These are phyloP conservation scores for Rostrohypoxylon terebratum DNA, from an alignment of 495 filamentous ascomycete genomes.

Conservation along the genomic window DNA sequence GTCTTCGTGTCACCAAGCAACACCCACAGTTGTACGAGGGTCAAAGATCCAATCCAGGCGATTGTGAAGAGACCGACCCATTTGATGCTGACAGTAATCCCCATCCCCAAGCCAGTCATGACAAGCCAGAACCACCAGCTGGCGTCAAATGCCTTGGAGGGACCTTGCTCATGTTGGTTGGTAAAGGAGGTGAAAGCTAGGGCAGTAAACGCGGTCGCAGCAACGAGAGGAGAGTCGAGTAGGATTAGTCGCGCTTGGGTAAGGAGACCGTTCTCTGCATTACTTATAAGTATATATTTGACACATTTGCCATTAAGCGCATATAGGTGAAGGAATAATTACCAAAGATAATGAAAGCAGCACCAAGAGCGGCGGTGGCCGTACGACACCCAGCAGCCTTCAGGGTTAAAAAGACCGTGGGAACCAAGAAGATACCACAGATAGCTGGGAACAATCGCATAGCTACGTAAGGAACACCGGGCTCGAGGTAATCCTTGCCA, in stretches of 20 bases:
- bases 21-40: constrained; percentile 91
- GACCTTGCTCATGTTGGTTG: constrained; percentile 96
- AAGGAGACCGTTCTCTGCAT: constrained; percentile 88
- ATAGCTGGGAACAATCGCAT: constrained; percentile 95
- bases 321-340: constrained; percentile 42
- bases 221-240: constrained; percentile 93
- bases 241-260: constrained; percentile 96
- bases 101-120: constrained; percentile 86
- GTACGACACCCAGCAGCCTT: constrained; percentile 93
- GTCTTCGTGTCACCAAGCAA: constrained; percentile 87
- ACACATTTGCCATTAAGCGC: constrained; percentile 28
- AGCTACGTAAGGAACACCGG: constrained; percentile 94
- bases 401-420: constrained; percentile 92
- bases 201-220: constrained; percentile 92
- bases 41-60: constrained; percentile 95
- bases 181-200: constrained; percentile 92
- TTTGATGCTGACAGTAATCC: constrained; percentile 94
- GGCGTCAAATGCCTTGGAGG: constrained; percentile 82
- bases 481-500: constrained; percentile 96
- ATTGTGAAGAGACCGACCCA: constrained; percentile 99
- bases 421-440: constrained; percentile 85
- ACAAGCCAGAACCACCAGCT: constrained; percentile 99
- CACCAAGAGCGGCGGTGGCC: constrained; percentile 81
- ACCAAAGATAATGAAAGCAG: constrained; percentile 92
- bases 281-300: constrained; percentile 23